These are phyloP conservation scores for Suhomyces bribrorum DNA, from an alignment of 1,139 yeast species.

Conservation along the genomic window DNA sequence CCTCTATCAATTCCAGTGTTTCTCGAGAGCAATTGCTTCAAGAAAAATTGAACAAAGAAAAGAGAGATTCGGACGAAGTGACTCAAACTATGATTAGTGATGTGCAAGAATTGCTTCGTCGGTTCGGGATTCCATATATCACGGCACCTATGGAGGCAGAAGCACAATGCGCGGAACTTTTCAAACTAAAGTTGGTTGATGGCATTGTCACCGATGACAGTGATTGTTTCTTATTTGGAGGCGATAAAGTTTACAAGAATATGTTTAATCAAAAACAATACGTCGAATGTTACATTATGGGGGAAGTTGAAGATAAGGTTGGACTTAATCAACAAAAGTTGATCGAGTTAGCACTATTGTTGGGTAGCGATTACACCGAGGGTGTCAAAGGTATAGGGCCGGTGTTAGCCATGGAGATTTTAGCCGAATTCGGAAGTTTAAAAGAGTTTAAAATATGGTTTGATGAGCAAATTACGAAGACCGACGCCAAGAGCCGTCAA, in stretches of 20 bases:
- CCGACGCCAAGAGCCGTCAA: slow-evolving; percentile 16
- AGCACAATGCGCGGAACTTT: slow-evolving; percentile 90
- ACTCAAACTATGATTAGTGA: slow-evolving; percentile 84
- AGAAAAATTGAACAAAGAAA: slow-evolving; percentile 63
- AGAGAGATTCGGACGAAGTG: slow-evolving; percentile 89
- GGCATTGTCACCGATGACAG: slow-evolving; percentile 98
- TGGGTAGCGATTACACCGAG: slow-evolving; percentile 94
- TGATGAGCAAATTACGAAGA: slow-evolving; percentile 29
- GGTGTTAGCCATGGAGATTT: slow-evolving; percentile 86
- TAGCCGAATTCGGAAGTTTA: slow-evolving; percentile 74
- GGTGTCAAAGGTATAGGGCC: slow-evolving; percentile 94
- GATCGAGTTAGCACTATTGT: slow-evolving; percentile 74
- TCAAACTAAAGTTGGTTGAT: slow-evolving; percentile 71
- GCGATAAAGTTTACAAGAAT: slow-evolving; percentile 79
- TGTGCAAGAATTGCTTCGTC: slow-evolving; percentile 79
- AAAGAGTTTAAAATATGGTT: slow-evolving; percentile 41
- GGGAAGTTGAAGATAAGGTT: slow-evolving; percentile 60
- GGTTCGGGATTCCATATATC: slow-evolving; percentile 91
- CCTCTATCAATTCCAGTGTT: slow-evolving; percentile 32
- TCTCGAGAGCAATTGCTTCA: slow-evolving; percentile 57
- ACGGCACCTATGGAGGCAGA: slow-evolving; percentile 99
- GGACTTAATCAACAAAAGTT: slow-evolving; percentile 65
- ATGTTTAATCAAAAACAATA: slow-evolving; percentile 93
- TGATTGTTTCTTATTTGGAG: slow-evolving; percentile 94
- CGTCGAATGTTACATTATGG: slow-evolving; percentile 78